Evolutionary conservation across 2,329 filamentous ascomycete genomes (phyloP).

Genomic region (Diplodia mutila): DNA sequence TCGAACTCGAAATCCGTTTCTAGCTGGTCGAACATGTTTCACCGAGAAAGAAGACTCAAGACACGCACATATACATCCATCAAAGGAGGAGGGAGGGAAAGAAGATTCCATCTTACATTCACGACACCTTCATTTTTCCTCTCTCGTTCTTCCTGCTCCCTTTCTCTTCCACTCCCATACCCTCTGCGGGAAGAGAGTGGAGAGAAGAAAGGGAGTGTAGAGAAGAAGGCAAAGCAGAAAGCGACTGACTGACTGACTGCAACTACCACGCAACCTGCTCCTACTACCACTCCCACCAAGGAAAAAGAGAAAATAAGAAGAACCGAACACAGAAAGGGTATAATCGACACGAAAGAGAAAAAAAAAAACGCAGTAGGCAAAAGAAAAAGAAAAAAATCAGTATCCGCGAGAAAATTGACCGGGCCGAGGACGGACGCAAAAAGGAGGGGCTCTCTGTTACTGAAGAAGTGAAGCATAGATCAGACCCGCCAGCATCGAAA

Average conservation of each 20-base stretch:
- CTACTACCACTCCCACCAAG: not conserved
- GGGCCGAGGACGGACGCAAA: not conserved
- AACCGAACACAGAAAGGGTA: slow-evolving; percentile 12
- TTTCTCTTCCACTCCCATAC: not conserved
- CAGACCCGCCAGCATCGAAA: not conserved
- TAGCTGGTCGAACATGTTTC: not conserved
- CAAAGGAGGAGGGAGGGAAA: not conserved
- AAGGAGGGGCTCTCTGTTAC: not conserved
- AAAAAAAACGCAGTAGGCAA: not conserved
- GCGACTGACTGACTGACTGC: not conserved
- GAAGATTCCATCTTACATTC: not conserved
- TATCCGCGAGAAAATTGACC: not conserved
- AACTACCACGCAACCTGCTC: not conserved
- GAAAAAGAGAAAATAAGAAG: not conserved
- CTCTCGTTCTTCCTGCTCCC: not conserved
- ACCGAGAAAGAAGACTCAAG: not conserved
- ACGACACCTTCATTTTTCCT: not conserved
- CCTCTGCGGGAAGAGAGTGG: not conserved
- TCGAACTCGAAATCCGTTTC: not conserved
- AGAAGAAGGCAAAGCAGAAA: no score
- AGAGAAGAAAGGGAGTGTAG: not conserved
- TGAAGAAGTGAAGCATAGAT: not conserved
- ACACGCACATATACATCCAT: not conserved
- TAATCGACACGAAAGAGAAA: slow-evolving; percentile 11
- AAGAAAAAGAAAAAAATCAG: not conserved